These are phyloP conservation scores for Ophiostoma australiae DNA, from an alignment of 2,329 filamentous ascomycete species.

Conservation along the genomic window DNA sequence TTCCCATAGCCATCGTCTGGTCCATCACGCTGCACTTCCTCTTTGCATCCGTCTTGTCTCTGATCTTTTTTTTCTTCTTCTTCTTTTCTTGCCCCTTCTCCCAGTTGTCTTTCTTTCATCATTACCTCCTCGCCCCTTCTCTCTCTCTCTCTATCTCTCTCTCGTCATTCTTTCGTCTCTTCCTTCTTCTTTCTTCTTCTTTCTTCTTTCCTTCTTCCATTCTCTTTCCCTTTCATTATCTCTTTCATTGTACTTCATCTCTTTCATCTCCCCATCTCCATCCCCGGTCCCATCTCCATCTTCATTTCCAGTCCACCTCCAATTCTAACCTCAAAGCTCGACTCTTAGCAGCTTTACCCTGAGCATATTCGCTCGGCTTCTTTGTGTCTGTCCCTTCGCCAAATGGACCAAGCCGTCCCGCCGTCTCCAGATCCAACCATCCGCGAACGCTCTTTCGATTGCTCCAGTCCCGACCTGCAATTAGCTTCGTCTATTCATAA, in stretches of 20 bases:
- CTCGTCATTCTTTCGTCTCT: slow-evolving; percentile 9
- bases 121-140: background rate
- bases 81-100: background rate
- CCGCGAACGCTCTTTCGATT: slow-evolving; percentile 38
- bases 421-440: slow-evolving; percentile 42
- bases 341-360: background rate
- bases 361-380: background rate
- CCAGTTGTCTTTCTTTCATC: background rate
- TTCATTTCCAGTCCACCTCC: slow-evolving; percentile 6
- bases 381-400: slow-evolving; percentile 8
- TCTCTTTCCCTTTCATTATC: background rate
- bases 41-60: slow-evolving; percentile 6
- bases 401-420: slow-evolving; percentile 39
- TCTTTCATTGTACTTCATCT: background rate
- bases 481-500: slow-evolving; percentile 29
- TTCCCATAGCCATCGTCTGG: background rate
- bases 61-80: background rate
- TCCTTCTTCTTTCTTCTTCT: background rate
- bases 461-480: slow-evolving; percentile 41
- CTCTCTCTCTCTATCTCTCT: background rate
- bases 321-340: background rate
- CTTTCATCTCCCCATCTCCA: background rate
- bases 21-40: background rate
- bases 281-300: background rate
- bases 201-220: background rate